phyloP scores from a whole-genome alignment of 2,329 filamentous ascomycete species.

The Monascus ruber region DNA sequence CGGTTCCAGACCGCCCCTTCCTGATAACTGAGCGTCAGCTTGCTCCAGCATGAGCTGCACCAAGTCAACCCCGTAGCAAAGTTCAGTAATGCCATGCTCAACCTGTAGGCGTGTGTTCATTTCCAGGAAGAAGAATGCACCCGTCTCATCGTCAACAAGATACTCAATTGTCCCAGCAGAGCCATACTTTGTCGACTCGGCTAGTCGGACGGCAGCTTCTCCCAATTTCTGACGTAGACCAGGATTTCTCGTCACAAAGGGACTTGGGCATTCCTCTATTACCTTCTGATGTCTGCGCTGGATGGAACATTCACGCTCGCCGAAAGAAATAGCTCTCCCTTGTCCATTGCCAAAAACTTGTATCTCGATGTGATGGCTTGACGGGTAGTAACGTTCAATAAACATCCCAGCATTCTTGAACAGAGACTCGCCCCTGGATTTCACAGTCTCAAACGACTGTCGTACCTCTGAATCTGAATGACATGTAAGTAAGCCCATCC shows the following conservation, averaged over 20 bases:
- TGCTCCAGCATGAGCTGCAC: constrained; percentile 47
- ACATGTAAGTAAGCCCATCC: constrained; percentile 76
- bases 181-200: constrained; percentile 53
- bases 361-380: constrained; percentile 76
- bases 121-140: constrained; percentile 60
- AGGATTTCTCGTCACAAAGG: constrained; percentile 44
- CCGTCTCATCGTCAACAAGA: constrained; percentile 72
- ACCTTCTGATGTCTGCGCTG: constrained; percentile 85
- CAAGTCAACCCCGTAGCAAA: constrained; percentile 44
- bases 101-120: constrained; percentile 51
- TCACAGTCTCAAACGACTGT: constrained; percentile 58
- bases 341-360: constrained; percentile 78
- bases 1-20: constrained; percentile 34
- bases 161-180: constrained; percentile 86
- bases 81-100: constrained; percentile 47
- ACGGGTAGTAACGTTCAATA: constrained; percentile 70
- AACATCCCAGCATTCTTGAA: constrained; percentile 79
- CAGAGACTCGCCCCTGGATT: constrained; percentile 62
- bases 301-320: constrained; percentile 79
- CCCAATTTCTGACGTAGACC: constrained; percentile 52
- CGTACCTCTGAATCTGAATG: constrained; percentile 56
- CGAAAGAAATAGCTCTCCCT: constrained; percentile 70
- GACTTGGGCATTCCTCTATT: constrained; percentile 77
- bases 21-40: constrained; percentile 39
- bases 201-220: constrained; percentile 59